Conservation (phyloP, 192 early-diverging fungal species). For the Coemansia sp. region DNA sequence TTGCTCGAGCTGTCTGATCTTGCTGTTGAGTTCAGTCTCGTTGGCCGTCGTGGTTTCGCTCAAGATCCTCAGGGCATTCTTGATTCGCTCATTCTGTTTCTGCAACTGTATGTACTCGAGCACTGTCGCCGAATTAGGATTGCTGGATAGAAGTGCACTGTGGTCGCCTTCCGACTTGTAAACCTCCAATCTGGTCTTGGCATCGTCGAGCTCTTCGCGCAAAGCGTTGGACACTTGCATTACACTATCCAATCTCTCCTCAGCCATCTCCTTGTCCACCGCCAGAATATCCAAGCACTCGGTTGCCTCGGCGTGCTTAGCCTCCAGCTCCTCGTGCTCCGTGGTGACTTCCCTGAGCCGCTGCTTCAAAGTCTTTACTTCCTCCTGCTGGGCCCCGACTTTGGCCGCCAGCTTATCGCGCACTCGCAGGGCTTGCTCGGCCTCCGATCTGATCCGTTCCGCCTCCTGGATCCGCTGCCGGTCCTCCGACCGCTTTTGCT, state of each 20-base stretch:
- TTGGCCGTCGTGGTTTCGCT: slow-evolving; percentile 76
- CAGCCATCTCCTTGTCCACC: slow-evolving; percentile 91
- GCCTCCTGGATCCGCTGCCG: slow-evolving; percentile 70
- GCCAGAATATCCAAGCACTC: slow-evolving; percentile 85
- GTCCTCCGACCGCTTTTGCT: slow-evolving; percentile 82
- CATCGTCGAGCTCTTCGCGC: slow-evolving; percentile 81
- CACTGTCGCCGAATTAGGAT: slow-evolving; percentile 12
- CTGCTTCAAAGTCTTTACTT: slow-evolving; percentile 65
- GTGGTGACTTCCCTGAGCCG: slow-evolving; percentile 57
- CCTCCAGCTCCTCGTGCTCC: slow-evolving; percentile 70
- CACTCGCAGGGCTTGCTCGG: slow-evolving; percentile 67
- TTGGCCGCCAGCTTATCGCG: slow-evolving; percentile 70
- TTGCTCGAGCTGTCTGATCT: slow-evolving; percentile 70
- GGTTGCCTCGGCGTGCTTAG: slow-evolving; percentile 68
- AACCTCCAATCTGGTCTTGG: slow-evolving; percentile 66
- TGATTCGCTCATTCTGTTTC: slow-evolving; percentile 83
- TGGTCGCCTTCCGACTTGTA: slow-evolving; percentile 22
- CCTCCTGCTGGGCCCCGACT: slow-evolving; percentile 71
- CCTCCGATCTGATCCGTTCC: slow-evolving; percentile 70
- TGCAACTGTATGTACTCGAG: slow-evolving; percentile 70
- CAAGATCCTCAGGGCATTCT: slow-evolving; percentile 81
- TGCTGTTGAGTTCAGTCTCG: slow-evolving; percentile 66
- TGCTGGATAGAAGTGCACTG: background rate
- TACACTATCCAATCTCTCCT: slow-evolving; percentile 78
- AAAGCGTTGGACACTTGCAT: slow-evolving; percentile 70